Conservation (phyloP, 768 basidiomycete species). For the Trametes meyenii region DNA sequence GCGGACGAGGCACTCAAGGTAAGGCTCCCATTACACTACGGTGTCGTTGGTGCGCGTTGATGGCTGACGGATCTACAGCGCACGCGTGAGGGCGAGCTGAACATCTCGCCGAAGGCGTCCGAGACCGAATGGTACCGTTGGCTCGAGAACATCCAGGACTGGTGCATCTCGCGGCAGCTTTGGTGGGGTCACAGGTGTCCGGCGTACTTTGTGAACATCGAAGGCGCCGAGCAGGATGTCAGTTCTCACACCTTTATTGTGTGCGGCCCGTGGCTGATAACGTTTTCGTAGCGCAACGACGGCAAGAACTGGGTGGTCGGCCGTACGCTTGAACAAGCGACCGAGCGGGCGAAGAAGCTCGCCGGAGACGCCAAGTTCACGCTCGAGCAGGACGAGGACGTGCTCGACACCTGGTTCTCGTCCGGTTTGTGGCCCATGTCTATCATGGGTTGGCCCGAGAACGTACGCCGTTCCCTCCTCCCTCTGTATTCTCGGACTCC, state of each 20-base stretch:
- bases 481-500: neutral
- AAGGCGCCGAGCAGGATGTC: constrained; percentile 73
- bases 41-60: too few relatives aligned
- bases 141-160: constrained; percentile 94
- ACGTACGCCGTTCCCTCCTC: constrained; percentile 46
- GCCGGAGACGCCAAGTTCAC: constrained; percentile 68
- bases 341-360: constrained; percentile 67
- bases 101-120: constrained; percentile 80
- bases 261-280: neutral
- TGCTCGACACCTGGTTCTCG: constrained; percentile 99
- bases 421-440: constrained; percentile 98
- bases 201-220: constrained; percentile 88
- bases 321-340: constrained; percentile 74
- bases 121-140: constrained; percentile 97
- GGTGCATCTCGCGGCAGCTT: constrained; percentile 98
- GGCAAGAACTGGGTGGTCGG: constrained; percentile 93
- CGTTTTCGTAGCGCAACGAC: constrained; percentile 53
- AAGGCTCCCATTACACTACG: too few relatives aligned
- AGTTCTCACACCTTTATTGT: constrained; percentile 24
- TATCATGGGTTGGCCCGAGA: constrained; percentile 96
- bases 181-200: constrained; percentile 99
- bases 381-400: constrained; percentile 93
- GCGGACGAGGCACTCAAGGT: constrained; percentile 91
- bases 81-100: constrained; percentile 83
- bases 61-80: constrained; percentile 51